phyloP scores from a whole-genome alignment of 2,329 filamentous ascomycete genomes.

The Sclerotinia trifoliorum region DNA sequence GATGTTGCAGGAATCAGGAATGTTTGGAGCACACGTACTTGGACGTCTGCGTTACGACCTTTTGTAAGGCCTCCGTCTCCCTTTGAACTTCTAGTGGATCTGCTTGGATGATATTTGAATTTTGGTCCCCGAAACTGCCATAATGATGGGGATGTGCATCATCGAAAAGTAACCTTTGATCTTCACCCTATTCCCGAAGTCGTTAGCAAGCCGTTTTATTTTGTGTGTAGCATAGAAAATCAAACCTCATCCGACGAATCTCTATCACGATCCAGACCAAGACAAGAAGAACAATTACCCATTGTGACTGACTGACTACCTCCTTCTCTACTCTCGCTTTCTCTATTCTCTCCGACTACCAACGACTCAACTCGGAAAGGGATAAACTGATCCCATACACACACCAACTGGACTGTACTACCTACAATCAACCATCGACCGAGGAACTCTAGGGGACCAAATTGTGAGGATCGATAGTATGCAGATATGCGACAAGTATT shows the following conservation, averaged over 20 bases:
- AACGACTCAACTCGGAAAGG: conserved; percentile 12
- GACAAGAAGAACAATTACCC: conserved; percentile 62
- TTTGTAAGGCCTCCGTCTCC: conserved; percentile 63
- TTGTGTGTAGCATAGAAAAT: conserved; percentile 15
- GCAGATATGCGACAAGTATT: conserved; percentile 6
- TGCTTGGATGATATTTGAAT: conserved; percentile 50
- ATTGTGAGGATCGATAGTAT: not conserved
- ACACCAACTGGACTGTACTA: conserved; percentile 18
- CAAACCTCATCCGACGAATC: conserved; percentile 57
- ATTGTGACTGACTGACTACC: conserved; percentile 41
- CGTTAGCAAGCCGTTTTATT: not conserved
- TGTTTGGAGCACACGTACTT: conserved; percentile 48
- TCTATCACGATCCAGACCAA: conserved; percentile 50
- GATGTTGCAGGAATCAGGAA: conserved; percentile 21
- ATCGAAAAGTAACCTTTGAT: conserved; percentile 57
- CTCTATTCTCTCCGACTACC: conserved; percentile 5
- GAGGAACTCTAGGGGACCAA: not conserved
- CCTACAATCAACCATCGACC: conserved; percentile 21
- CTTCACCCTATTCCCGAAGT: conserved; percentile 35
- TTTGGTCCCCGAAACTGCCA: conserved; percentile 60
- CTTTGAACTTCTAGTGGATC: conserved; percentile 62
- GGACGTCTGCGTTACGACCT: conserved; percentile 62
- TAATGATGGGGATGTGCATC: conserved; percentile 60
- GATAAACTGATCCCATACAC: conserved; percentile 1
- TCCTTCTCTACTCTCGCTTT: conserved; percentile 19